A percentile compares a stretch with the other conserved stretches of the same genome.
Evolutionary conservation across 805 yeast genomes (phyloP).

Genomic region (Monosporozyma aquatica): DNA sequence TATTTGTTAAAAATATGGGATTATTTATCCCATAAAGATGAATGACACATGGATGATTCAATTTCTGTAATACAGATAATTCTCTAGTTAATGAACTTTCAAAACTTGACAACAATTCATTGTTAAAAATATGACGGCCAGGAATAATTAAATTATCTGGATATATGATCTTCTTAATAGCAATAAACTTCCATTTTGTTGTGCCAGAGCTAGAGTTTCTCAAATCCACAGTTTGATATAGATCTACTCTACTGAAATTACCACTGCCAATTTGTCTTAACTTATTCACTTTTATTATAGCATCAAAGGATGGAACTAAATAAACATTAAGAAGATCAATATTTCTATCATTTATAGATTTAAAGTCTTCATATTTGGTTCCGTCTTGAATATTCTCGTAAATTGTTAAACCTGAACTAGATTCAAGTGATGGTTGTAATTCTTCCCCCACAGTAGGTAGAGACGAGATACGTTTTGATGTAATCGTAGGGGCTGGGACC

Average conservation of each 20-base stretch:
- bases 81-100: constrained; percentile 67
- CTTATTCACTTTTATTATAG: constrained; percentile 28
- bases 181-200: constrained; percentile 34
- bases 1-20: constrained; percentile 18
- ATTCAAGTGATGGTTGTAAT: neutral
- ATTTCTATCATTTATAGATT: too few species aligned
- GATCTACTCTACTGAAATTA: constrained; percentile 55
- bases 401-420: too few species aligned
- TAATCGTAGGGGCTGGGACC: constrained; percentile 12
- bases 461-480: constrained; percentile 20
- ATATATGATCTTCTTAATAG: constrained; percentile 57
- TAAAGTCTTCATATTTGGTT: too few species aligned
- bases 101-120: constrained; percentile 41
- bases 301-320: constrained; percentile 10
- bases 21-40: constrained; percentile 42
- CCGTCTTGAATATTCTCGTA: neutral
- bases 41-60: constrained; percentile 65
- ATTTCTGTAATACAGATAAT: constrained; percentile 46
- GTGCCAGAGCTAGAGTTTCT: constrained; percentile 3
- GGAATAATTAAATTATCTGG: constrained; percentile 27
- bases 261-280: constrained; percentile 51
- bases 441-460: constrained; percentile 20
- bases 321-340: constrained; percentile 16
- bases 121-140: constrained; percentile 23
- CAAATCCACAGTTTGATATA: constrained; percentile 34